Percentiles rank a stretch among this genome's conserved stretches.
Evolutionary conservation across 106 monocot genomes (phyloP).

Genomic region (Dactylorhiza incarnata): DNA sequence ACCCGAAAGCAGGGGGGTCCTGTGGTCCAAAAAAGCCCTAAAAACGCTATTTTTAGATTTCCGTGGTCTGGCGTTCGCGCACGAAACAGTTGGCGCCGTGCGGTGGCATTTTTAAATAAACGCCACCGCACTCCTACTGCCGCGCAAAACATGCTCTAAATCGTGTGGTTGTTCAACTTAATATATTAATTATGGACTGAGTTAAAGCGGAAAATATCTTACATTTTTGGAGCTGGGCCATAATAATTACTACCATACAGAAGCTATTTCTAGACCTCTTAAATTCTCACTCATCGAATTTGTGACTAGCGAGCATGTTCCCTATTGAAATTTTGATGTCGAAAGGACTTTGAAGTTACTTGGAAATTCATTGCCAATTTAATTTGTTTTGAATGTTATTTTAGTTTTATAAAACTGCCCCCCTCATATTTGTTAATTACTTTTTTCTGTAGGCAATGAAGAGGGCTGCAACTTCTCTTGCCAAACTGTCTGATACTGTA

Average conservation of each 20-base stretch:
- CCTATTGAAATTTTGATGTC: background rate
- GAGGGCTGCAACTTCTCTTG: constrained; percentile 81
- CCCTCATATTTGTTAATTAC: background rate
- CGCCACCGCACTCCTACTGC: no score
- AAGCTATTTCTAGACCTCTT: background rate
- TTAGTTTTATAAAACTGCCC: background rate
- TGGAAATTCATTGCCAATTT: background rate
- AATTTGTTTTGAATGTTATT: background rate
- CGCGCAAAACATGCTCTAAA: no score
- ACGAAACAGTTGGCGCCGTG: no score
- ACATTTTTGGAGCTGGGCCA: no score
- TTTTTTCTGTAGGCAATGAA: constrained; percentile 60
- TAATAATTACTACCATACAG: background rate
- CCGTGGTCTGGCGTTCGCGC: no score
- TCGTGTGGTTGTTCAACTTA: no score
- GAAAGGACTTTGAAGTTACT: background rate
- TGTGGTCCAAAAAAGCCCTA: no score
- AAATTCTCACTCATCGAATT: background rate
- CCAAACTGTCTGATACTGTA: constrained; percentile 75
- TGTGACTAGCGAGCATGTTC: background rate
- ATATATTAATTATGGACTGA: no score
- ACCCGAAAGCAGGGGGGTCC: no score
- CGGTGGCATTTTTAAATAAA: no score
- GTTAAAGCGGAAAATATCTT: no score
- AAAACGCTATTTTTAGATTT: no score